Evolutionary conservation across 1,139 yeast genomes (phyloP).

Genomic region (Chernovozyma aurita): DNA sequence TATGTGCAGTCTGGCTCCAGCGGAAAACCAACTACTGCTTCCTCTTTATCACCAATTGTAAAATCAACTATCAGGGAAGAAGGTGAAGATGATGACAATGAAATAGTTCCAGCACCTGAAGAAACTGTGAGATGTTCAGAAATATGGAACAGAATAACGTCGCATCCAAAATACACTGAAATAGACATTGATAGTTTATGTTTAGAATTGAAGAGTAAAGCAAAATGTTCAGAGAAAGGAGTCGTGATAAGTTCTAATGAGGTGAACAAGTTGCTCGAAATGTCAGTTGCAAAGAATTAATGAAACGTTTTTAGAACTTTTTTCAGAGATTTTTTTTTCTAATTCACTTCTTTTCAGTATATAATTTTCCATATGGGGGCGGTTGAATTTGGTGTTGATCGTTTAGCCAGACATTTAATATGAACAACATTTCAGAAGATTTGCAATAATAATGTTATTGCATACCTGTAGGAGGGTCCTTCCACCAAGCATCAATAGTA

Average conservation of each 20-base stretch:
- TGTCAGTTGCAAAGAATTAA: conserved; percentile 15
- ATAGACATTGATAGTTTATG: conserved; percentile 93
- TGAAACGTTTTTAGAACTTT: too few relatives aligned
- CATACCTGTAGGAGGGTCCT: too few relatives aligned
- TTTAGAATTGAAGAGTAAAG: conserved; percentile 80
- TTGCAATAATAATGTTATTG: too few relatives aligned
- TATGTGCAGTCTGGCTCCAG: conserved; percentile 23
- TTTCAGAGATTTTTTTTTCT: too few relatives aligned
- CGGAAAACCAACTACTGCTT: conserved; percentile 11
- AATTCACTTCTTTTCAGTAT: too few relatives aligned
- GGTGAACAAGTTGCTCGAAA: conserved; percentile 60
- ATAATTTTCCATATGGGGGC: too few relatives aligned
- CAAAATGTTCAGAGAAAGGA: conserved; percentile 92
- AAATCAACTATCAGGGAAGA: conserved; percentile 5
- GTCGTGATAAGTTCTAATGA: conserved; percentile 80
- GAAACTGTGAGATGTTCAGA: conserved; percentile 69
- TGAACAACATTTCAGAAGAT: too few relatives aligned
- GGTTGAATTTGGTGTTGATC: too few relatives aligned
- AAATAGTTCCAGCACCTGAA: conserved; percentile 50
- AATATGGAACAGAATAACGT: conserved; percentile 92
- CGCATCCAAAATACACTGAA: conserved; percentile 91
- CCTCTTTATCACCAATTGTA: conserved; percentile 14
- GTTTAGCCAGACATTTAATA: too few relatives aligned
- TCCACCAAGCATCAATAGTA: too few relatives aligned
- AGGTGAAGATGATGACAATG: conserved; percentile 5